A percentile compares a stretch with the other conserved stretches of the same genome.
phyloP scores from a whole-genome alignment of 495 filamentous ascomycete genomes.

The Hypomontagnella submonticulosa region DNA sequence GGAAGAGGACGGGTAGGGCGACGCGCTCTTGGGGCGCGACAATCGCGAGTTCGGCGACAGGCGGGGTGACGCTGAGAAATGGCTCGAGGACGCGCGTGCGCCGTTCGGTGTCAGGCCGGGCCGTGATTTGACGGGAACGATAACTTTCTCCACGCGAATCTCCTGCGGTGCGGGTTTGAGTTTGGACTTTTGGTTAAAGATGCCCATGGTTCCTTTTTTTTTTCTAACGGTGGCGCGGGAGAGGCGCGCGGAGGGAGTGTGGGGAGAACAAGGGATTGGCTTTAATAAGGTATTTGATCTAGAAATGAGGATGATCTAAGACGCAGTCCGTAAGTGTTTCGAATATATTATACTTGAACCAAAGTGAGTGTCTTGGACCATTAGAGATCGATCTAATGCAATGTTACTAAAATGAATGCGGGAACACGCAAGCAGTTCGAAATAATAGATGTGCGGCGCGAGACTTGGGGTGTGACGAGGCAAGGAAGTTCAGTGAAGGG shows the following conservation, averaged over 20 bases:
- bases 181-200: conserved; percentile 48
- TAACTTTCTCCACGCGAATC: conserved; percentile 52
- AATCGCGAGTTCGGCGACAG: conserved; percentile 42
- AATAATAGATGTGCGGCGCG: conserved; percentile 17
- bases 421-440: conserved; percentile 1
- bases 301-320: background rate
- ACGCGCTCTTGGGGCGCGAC: conserved; percentile 48
- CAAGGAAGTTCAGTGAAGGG: conserved; percentile 5
- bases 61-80: conserved; percentile 37
- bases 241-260: conserved; percentile 9
- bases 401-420: conserved; percentile 34
- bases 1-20: conserved; percentile 51
- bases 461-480: conserved; percentile 24
- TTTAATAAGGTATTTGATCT: no score
- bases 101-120: conserved; percentile 27
- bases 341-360: no score
- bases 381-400: conserved; percentile 22
- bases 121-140: conserved; percentile 40
- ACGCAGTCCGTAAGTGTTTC: no score
- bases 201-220: conserved; percentile 37
- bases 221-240: conserved; percentile 15
- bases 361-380: no score
- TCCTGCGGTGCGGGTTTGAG: conserved; percentile 47
- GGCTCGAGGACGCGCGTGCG: conserved; percentile 32
- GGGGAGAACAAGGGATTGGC: conserved; percentile 9